These are phyloP conservation scores for Striga asiatica DNA, from an alignment of 257 asterid genomes.

Conservation along the genomic window DNA sequence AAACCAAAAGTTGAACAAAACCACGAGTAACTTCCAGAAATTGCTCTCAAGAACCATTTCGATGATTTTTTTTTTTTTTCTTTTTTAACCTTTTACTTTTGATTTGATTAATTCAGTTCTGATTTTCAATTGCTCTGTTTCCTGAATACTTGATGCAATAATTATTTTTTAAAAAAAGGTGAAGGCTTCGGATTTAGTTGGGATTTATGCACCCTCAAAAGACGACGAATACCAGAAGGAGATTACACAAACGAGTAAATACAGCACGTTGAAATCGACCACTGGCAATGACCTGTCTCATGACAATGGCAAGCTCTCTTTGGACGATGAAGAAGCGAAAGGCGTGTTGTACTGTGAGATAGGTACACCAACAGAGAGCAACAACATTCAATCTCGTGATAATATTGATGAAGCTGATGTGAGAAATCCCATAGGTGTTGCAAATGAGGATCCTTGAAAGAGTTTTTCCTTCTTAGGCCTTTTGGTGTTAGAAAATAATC, in stretches of 20 bases:
- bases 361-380: slow-evolving; percentile 12
- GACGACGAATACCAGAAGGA: slow-evolving; percentile 11
- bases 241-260: slow-evolving; percentile 24
- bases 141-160: neutral
- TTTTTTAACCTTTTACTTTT: neutral
- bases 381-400: slow-evolving; percentile 11
- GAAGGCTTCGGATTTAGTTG: slow-evolving; percentile 60
- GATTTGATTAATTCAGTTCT: neutral
- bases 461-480: no score
- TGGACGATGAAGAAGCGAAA: slow-evolving; percentile 34
- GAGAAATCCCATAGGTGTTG: slow-evolving; percentile 22
- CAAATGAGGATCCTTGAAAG: slow-evolving; percentile 21
- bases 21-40: no score
- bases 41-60: no score
- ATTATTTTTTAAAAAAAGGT: slow-evolving; percentile 31
- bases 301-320: slow-evolving; percentile 3
- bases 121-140: neutral
- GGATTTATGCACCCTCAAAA: slow-evolving; percentile 16
- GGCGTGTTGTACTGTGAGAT: slow-evolving; percentile 42
- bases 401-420: slow-evolving; percentile 16
- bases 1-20: no score
- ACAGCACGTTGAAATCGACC: slow-evolving; percentile 11
- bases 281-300: no score
- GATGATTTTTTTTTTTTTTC: no score
- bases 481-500: no score